Evolutionary conservation across 129 eudicot genomes (phyloP).

Genomic region (Pittosporum tobira): DNA sequence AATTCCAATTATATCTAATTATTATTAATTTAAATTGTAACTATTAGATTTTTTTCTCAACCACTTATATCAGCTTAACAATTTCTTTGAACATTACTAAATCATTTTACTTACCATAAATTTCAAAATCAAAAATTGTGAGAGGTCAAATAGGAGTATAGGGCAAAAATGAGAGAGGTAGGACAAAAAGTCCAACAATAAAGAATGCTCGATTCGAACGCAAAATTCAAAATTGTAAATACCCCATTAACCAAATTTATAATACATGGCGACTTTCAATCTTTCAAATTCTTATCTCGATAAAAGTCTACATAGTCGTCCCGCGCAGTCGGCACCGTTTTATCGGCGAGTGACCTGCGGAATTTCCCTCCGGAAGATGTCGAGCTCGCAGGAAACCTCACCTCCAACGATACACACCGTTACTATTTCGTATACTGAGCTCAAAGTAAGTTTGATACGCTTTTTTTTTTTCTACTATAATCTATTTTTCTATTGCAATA

Average conservation of each 20-base stretch:
- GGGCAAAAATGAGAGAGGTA: too few relatives aligned
- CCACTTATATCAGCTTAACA: too few relatives aligned
- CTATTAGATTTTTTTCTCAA: too few relatives aligned
- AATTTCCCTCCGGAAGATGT: constrained; percentile 9
- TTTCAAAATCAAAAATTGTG: too few relatives aligned
- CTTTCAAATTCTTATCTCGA: background rate
- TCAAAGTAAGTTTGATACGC: constrained; percentile 29
- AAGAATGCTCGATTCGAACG: background rate
- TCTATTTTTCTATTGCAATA: too few relatives aligned
- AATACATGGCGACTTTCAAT: background rate
- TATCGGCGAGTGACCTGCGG: constrained; percentile 5
- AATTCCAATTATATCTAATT: too few relatives aligned
- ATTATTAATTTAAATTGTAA: too few relatives aligned
- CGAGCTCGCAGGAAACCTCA: constrained; percentile 15
- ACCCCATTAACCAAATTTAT: background rate
- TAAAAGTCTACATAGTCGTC: background rate
- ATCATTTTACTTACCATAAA: too few relatives aligned
- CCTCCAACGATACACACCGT: constrained; percentile 46
- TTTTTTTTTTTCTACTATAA: background rate
- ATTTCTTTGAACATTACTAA: too few relatives aligned
- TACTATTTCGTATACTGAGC: constrained; percentile 37
- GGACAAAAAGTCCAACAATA: background rate
- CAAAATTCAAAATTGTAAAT: background rate
- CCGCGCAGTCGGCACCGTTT: background rate
- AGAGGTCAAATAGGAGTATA: too few relatives aligned